These are phyloP conservation scores for Trichoderma erinaceum DNA, from an alignment of 495 filamentous ascomycete species.

Conservation along the genomic window DNA sequence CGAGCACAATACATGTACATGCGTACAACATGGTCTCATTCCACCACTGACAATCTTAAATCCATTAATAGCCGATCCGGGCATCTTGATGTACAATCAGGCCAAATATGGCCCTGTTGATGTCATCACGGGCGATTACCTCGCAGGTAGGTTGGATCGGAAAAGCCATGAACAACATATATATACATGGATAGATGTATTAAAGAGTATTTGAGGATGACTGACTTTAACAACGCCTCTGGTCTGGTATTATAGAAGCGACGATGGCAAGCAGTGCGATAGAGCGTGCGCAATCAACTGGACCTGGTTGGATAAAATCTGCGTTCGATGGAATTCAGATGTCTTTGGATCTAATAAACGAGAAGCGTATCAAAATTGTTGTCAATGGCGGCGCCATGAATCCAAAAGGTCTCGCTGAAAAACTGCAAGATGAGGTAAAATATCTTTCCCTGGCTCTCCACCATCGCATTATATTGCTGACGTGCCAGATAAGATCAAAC, in stretches of 20 bases:
- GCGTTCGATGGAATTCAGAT: constrained; percentile 28
- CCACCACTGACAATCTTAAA: neutral
- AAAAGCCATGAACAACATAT: constrained; percentile 18
- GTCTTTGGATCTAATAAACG: constrained; percentile 32
- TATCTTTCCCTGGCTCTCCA: neutral
- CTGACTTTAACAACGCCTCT: neutral
- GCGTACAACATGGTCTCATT: neutral
- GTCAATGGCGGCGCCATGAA: constrained; percentile 42
- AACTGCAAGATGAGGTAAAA: neutral
- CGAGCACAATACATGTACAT: neutral
- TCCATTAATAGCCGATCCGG: constrained; percentile 23
- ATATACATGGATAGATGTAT: neutral
- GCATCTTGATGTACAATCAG: constrained; percentile 20
- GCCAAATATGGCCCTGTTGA: constrained; percentile 28
- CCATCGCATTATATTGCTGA: neutral
- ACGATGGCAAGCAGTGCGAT: constrained; percentile 17
- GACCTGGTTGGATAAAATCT: neutral
- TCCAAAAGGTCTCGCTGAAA: constrained; percentile 32
- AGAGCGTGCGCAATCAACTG: neutral
- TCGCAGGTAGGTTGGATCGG: constrained; percentile 31
- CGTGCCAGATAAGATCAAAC: constrained; percentile 27
- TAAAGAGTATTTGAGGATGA: too few species aligned
- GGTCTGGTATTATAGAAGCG: constrained; percentile 18
- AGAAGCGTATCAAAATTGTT: constrained; percentile 37
- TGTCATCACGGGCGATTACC: constrained; percentile 50